phyloP scores from a whole-genome alignment of 192 early-diverging fungal genomes.

The Kappamyces sp. region DNA sequence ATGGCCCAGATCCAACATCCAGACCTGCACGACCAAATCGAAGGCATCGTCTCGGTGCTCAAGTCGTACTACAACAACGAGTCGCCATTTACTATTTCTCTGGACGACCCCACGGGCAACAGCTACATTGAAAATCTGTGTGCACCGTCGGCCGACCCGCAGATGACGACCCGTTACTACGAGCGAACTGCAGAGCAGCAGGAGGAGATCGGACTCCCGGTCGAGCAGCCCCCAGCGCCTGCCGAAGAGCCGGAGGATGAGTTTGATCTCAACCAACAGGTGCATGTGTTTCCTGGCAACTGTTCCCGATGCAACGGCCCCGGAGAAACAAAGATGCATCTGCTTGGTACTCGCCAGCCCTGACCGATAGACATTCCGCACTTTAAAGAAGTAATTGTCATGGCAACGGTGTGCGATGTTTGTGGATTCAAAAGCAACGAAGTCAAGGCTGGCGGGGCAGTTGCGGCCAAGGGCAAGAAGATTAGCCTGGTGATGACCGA shows the following conservation, averaged over 20 bases:
- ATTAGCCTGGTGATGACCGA: constrained; percentile 81
- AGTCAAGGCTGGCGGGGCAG: constrained; percentile 89
- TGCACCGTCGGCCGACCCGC: constrained; percentile 67
- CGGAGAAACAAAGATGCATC: constrained; percentile 83
- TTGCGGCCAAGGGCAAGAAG: constrained; percentile 67
- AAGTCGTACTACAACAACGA: constrained; percentile 47
- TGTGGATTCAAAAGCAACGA: constrained; percentile 96
- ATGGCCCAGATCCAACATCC: constrained; percentile 44
- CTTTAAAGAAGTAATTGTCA: constrained; percentile 93
- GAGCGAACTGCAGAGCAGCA: constrained; percentile 73
- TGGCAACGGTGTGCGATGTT: constrained; percentile 82
- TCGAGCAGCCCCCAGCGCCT: no score
- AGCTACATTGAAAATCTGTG: constrained; percentile 83
- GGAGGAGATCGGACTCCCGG: constrained; percentile 63
- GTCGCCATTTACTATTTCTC: constrained; percentile 62
- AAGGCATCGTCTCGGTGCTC: constrained; percentile 59
- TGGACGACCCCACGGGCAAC: constrained; percentile 92
- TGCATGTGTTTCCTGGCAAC: constrained; percentile 75
- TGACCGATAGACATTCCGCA: constrained; percentile 84
- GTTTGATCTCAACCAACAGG: constrained; percentile 48
- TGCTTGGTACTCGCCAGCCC: constrained; percentile 40
- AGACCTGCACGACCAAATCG: constrained; percentile 68
- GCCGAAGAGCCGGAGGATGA: constrained; percentile 47
- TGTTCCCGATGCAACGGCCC: constrained; percentile 74
- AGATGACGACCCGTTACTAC: constrained; percentile 62